These are phyloP conservation scores for Rhamnella rubrinervis DNA, from an alignment of 331 rosid genomes.

Conservation along the genomic window DNA sequence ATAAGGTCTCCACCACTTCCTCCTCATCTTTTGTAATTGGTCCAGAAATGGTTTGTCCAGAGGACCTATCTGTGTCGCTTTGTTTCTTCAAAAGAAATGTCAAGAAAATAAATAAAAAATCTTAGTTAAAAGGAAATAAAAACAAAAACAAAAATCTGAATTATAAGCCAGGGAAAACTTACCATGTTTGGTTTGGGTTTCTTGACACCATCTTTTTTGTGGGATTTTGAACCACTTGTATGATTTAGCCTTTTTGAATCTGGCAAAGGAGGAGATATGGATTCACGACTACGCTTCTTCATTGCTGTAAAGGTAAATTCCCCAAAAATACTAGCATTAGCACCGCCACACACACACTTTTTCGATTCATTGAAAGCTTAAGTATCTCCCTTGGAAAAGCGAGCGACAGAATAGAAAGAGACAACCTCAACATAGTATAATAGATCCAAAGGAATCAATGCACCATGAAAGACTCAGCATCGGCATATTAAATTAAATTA, in stretches of 20 bases:
- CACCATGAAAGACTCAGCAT: slow-evolving; percentile 20
- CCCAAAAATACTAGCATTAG: neutral
- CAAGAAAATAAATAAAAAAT: slow-evolving; percentile 21
- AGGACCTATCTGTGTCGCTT: slow-evolving; percentile 30
- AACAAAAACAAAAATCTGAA: slow-evolving; percentile 5
- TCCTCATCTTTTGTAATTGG: slow-evolving; percentile 84
- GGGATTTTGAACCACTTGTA: slow-evolving; percentile 39
- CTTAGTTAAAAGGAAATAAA: slow-evolving; percentile 17
- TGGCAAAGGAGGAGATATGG: slow-evolving; percentile 35
- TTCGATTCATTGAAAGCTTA: slow-evolving; percentile 29
- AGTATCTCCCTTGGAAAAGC: slow-evolving; percentile 26
- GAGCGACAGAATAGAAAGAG: slow-evolving; percentile 10
- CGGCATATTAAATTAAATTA: slow-evolving; percentile 14
- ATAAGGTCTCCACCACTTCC: slow-evolving; percentile 80
- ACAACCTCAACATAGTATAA: slow-evolving; percentile 24
- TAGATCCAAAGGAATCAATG: slow-evolving; percentile 18
- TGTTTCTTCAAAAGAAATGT: slow-evolving; percentile 52
- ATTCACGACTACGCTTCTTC: slow-evolving; percentile 69
- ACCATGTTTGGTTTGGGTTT: slow-evolving; percentile 44
- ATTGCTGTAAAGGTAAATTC: slow-evolving; percentile 38
- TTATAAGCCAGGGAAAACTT: slow-evolving; percentile 20
- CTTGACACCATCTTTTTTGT: slow-evolving; percentile 34
- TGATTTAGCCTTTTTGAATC: slow-evolving; percentile 53
- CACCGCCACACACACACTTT: slow-evolving; percentile 6
- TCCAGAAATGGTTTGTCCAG: slow-evolving; percentile 30